A percentile compares a stretch with the other conserved stretches of the same genome.
Evolutionary conservation across 805 yeast species (phyloP).

Genomic region (Kodamaea jinghongensis): DNA sequence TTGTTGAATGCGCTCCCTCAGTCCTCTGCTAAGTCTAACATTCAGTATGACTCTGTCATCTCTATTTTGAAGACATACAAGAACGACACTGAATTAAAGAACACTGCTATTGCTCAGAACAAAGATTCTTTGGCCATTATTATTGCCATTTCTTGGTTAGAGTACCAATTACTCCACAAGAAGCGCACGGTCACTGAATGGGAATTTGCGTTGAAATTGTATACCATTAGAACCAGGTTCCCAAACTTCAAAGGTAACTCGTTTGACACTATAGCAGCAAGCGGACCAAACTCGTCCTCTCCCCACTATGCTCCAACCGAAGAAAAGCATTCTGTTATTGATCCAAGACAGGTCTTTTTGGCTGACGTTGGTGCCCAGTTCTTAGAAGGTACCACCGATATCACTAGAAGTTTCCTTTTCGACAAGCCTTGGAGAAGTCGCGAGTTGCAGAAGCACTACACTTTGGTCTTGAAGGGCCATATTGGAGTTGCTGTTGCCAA

Average conservation of each 20-base stretch:
- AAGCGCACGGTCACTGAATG: slow-evolving; percentile 52
- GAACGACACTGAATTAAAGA: slow-evolving; percentile 66
- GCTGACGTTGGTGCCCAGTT: slow-evolving; percentile 92
- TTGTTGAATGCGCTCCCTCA: slow-evolving; percentile 27
- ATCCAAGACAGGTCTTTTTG: slow-evolving; percentile 66
- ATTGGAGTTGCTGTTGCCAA: slow-evolving; percentile 76
- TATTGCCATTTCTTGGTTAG: slow-evolving; percentile 81
- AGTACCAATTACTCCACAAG: slow-evolving; percentile 47
- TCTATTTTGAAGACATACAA: slow-evolving; percentile 68
- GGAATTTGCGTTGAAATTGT: slow-evolving; percentile 60
- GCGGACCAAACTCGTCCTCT: slow-evolving; percentile 73
- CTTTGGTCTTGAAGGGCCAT: slow-evolving; percentile 89
- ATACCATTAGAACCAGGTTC: slow-evolving; percentile 50
- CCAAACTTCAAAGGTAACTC: slow-evolving; percentile 65
- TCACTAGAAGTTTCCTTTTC: slow-evolving; percentile 84
- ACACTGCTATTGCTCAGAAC: slow-evolving; percentile 72
- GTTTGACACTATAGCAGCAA: slow-evolving; percentile 72
- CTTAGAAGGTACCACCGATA: slow-evolving; percentile 93
- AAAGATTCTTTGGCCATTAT: slow-evolving; percentile 80
- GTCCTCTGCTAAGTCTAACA: slow-evolving; percentile 23
- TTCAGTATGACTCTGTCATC: slow-evolving; percentile 30
- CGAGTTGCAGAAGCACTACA: slow-evolving; percentile 64
- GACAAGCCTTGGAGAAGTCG: slow-evolving; percentile 26
- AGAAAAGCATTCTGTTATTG: slow-evolving; percentile 56
- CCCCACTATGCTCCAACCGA: slow-evolving; percentile 73